These are phyloP conservation scores for Rhodotorula sp. DNA, from an alignment of 1,284 basidiomycete genomes.

Conservation along the genomic window DNA sequence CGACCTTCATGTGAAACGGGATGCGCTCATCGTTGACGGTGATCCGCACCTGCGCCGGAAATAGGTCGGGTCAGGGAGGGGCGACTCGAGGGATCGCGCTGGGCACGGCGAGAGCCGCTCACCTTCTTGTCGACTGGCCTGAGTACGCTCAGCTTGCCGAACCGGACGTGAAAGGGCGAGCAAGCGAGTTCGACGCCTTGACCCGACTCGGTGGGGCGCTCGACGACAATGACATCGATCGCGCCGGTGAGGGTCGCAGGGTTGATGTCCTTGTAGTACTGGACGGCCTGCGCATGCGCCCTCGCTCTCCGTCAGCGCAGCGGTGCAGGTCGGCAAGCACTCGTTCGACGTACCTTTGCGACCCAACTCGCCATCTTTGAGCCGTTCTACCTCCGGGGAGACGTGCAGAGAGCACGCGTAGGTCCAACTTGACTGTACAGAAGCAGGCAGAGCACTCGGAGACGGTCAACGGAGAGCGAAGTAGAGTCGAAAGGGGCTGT, in stretches of 20 bases:
- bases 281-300: constrained; percentile 24
- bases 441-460: neutral
- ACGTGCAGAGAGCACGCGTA: neutral
- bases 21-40: constrained; percentile 65
- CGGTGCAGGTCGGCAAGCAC: neutral
- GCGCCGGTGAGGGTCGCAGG: constrained; percentile 92
- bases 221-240: constrained; percentile 94
- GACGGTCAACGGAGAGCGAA: neutral
- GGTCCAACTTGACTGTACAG: neutral
- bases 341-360: neutral
- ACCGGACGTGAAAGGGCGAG: constrained; percentile 96
- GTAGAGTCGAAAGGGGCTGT: neutral
- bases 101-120: constrained; percentile 40
- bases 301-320: neutral
- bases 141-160: constrained; percentile 96
- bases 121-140: constrained; percentile 93
- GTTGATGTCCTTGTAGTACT: constrained; percentile 60
- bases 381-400: neutral
- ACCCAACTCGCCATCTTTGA: neutral
- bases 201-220: constrained; percentile 60
- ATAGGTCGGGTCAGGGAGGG: neutral
- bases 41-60: constrained; percentile 43
- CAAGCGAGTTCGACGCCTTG: constrained; percentile 67
- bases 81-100: constrained; percentile 23
- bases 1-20: constrained; percentile 98